phyloP scores from a whole-genome alignment of 768 basidiomycete genomes.

The Lactarius trivialis region DNA sequence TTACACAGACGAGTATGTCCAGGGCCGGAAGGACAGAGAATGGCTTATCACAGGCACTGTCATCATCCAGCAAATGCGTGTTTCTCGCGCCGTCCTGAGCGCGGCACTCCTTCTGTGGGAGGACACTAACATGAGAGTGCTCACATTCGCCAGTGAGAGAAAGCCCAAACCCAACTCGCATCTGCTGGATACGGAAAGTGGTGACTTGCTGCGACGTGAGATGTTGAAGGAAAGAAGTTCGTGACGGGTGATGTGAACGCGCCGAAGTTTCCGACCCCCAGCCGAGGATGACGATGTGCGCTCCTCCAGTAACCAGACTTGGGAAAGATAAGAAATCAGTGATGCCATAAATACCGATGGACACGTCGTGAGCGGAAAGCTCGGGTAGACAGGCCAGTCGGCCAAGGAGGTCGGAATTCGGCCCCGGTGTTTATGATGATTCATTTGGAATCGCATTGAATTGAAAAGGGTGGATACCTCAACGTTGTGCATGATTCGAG shows the following conservation, averaged over 20 bases:
- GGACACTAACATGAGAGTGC: background rate
- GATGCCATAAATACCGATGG: background rate
- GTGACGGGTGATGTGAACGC: background rate
- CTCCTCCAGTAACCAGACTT: background rate
- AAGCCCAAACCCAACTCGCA: background rate
- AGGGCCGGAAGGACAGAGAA: background rate
- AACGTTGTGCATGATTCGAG: background rate
- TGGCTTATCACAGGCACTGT: background rate
- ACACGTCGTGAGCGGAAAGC: background rate
- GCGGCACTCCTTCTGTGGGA: background rate
- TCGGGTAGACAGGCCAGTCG: background rate
- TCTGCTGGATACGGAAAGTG: background rate
- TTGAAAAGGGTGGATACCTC: too few species aligned
- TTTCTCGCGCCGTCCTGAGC: background rate
- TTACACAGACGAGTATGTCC: background rate
- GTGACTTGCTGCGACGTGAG: background rate
- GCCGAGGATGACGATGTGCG: background rate
- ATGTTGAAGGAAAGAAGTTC: background rate
- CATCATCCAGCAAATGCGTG: background rate
- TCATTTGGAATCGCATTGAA: background rate
- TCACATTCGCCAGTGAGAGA: background rate
- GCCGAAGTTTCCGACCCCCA: background rate
- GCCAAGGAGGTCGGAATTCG: constrained; percentile 5
- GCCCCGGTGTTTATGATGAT: constrained; percentile 2
- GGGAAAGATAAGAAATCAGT: background rate